Evolutionary conservation across 2,329 filamentous ascomycete species (phyloP).

Genomic region (Mollisiaceae sp.): DNA sequence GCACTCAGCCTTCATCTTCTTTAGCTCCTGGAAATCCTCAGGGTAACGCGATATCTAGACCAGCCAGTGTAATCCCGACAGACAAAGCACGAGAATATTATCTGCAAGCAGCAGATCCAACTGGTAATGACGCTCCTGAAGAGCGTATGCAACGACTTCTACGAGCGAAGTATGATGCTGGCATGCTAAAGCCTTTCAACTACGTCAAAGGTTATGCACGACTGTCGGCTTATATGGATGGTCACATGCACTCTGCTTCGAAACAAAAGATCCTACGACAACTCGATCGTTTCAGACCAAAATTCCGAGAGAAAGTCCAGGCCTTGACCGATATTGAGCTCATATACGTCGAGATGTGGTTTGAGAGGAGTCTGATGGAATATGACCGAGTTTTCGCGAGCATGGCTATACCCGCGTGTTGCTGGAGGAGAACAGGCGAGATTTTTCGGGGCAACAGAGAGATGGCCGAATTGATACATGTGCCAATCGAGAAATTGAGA

Average conservation of each 20-base stretch:
- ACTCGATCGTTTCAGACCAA: conserved; percentile 90
- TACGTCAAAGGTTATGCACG: conserved; percentile 96
- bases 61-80: conserved; percentile 62
- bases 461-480: conserved; percentile 95
- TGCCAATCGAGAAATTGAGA: conserved; percentile 86
- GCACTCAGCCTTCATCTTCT: conserved; percentile 42
- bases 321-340: conserved; percentile 91
- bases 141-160: conserved; percentile 95
- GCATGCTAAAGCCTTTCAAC: conserved; percentile 94
- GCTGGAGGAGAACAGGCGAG: conserved; percentile 95
- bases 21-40: conserved; percentile 46
- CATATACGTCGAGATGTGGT: conserved; percentile 98
- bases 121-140: conserved; percentile 83
- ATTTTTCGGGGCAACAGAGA: conserved; percentile 98
- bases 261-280: conserved; percentile 92
- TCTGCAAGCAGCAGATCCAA: conserved; percentile 93
- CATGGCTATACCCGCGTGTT: conserved; percentile 98
- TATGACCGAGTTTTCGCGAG: conserved; percentile 98
- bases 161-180: conserved; percentile 94
- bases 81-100: conserved; percentile 85
- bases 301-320: conserved; percentile 95
- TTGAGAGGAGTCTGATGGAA: conserved; percentile 94
- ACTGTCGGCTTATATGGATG: conserved; percentile 89
- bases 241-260: conserved; percentile 79
- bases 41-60: conserved; percentile 63